Evolutionary conservation across 495 filamentous ascomycete genomes (phyloP).

Genomic region (Penicillium mononematosum): DNA sequence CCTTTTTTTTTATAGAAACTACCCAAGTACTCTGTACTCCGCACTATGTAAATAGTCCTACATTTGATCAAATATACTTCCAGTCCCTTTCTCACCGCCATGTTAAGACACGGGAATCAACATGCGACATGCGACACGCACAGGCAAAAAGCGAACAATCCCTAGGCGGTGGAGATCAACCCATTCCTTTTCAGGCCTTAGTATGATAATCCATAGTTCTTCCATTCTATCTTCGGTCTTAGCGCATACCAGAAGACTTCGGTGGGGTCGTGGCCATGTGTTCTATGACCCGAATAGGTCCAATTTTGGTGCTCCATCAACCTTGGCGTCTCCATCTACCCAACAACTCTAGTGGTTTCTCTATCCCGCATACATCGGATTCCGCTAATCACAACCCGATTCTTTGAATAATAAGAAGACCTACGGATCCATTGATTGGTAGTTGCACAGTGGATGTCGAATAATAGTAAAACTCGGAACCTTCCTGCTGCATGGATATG

Average conservation of each 20-base stretch:
- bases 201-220: constrained; percentile 10
- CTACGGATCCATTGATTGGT: constrained; percentile 16
- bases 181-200: constrained; percentile 14
- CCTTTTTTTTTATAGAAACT: not conserved
- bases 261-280: constrained; percentile 27
- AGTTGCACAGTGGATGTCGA: not conserved
- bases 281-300: constrained; percentile 23
- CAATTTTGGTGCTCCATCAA: constrained; percentile 5
- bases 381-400: constrained; percentile 13
- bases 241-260: constrained; percentile 24
- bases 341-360: constrained; percentile 9
- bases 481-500: not conserved
- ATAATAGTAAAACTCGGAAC: not conserved
- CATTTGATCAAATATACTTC: not conserved
- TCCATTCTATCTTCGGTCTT: constrained; percentile 28
- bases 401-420: constrained; percentile 20
- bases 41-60: not conserved
- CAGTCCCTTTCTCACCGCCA: not conserved
- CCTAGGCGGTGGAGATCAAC: constrained; percentile 20
- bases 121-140: constrained; percentile 11
- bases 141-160: constrained; percentile 9
- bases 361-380: constrained; percentile 5
- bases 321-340: constrained; percentile 1
- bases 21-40: not conserved
- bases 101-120: not conserved